These are phyloP conservation scores for Selaginella tamariscina DNA, from an alignment of 75 land plant species.

Conservation along the genomic window DNA sequence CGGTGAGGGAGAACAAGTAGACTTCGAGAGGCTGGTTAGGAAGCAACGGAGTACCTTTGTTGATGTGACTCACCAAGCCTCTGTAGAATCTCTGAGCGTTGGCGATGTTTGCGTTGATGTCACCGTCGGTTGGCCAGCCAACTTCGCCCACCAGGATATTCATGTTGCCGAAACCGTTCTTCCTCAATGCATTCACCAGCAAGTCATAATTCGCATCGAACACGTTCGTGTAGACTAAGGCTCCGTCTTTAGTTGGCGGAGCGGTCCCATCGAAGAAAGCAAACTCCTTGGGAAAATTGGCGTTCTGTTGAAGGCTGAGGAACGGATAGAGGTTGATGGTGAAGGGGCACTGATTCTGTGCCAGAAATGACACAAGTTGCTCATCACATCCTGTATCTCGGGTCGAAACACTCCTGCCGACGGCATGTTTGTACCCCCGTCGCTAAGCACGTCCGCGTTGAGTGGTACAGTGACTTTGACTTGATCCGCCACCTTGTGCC, in stretches of 20 bases:
- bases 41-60: constrained; percentile 51
- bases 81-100: constrained; percentile 45
- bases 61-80: constrained; percentile 34
- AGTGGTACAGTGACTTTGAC: constrained; percentile 55
- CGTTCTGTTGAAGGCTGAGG: constrained; percentile 38
- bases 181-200: constrained; percentile 41
- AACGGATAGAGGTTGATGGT: constrained; percentile 66
- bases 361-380: constrained; percentile 33
- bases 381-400: constrained; percentile 30
- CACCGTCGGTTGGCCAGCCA: constrained; percentile 80
- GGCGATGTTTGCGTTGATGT: constrained; percentile 29
- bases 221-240: constrained; percentile 41
- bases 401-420: constrained; percentile 45
- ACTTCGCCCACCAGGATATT: constrained; percentile 52
- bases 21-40: constrained; percentile 25
- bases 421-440: constrained; percentile 30
- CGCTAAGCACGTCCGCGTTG: constrained; percentile 50
- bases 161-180: constrained; percentile 38
- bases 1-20: constrained; percentile 48
- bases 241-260: constrained; percentile 32
- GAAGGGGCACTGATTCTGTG: constrained; percentile 34
- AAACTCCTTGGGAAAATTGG: constrained; percentile 49
- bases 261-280: constrained; percentile 47
- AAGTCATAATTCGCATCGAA: constrained; percentile 60
- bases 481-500: constrained; percentile 25